Evolutionary conservation across 805 yeast species (phyloP).

Genomic region (Maudiozyma pseudohumilis): DNA sequence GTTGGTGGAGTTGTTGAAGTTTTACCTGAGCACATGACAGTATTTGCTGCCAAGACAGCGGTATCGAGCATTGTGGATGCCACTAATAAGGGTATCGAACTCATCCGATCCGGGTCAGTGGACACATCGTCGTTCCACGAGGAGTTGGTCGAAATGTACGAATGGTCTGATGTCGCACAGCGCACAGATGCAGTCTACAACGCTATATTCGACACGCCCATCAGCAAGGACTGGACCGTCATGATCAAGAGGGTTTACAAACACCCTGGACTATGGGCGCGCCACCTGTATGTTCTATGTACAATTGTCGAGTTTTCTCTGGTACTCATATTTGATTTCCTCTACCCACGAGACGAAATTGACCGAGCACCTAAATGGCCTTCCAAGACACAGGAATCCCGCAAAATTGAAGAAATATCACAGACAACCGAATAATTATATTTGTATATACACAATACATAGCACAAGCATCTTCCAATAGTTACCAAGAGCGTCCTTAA

Average conservation of each 20-base stretch:
- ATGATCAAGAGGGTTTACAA: constrained; percentile 54
- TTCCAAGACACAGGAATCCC: no score
- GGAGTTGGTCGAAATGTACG: constrained; percentile 72
- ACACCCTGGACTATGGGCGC: constrained; percentile 67
- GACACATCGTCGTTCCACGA: constrained; percentile 72
- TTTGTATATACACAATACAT: no score
- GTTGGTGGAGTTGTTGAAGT: constrained; percentile 99
- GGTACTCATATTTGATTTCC: constrained; percentile 51
- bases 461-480: no score
- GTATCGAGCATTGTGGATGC: constrained; percentile 72
- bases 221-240: constrained; percentile 45
- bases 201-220: constrained; percentile 30
- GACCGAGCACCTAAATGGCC: constrained; percentile 83
- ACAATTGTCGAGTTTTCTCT: constrained; percentile 71
- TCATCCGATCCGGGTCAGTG: constrained; percentile 45
- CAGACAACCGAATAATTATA: no score
- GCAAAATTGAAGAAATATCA: no score
- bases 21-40: constrained; percentile 84
- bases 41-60: constrained; percentile 72
- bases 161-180: constrained; percentile 82
- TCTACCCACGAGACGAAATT: constrained; percentile 58
- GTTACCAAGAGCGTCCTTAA: no score
- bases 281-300: constrained; percentile 70
- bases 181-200: constrained; percentile 80
- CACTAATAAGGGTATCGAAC: constrained; percentile 56